Conservation (phyloP, 805 yeast genomes). For the Millerozyma miso region DNA sequence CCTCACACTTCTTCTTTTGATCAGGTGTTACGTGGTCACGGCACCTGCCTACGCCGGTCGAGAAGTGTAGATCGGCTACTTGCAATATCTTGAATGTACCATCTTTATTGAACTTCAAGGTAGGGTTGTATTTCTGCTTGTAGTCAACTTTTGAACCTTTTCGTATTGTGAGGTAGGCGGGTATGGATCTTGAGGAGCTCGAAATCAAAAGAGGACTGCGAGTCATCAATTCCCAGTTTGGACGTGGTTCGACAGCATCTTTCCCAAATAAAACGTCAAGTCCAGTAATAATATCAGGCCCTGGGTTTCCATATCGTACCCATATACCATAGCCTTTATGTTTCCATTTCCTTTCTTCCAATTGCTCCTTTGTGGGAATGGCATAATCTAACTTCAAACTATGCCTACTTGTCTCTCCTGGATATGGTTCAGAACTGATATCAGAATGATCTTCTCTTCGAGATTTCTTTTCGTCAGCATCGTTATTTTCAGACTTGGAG, state of each 20-base stretch:
- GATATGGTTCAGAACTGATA: not conserved
- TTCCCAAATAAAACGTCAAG: constrained; percentile 69
- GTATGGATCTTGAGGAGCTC: constrained; percentile 14
- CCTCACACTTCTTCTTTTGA: constrained; percentile 53
- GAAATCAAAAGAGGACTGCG: constrained; percentile 18
- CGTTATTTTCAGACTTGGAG: not conserved
- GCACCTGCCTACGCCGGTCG: constrained; percentile 81
- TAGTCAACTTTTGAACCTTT: constrained; percentile 31
- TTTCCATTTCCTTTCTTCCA: constrained; percentile 44
- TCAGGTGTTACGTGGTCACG: constrained; percentile 63
- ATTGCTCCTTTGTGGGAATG: constrained; percentile 34
- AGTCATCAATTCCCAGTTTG: constrained; percentile 52
- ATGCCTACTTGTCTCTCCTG: constrained; percentile 12
- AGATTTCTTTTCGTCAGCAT: constrained; percentile 3
- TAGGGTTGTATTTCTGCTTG: constrained; percentile 20
- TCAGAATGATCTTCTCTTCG: not conserved
- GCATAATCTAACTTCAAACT: constrained; percentile 13
- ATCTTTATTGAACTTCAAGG: constrained; percentile 32
- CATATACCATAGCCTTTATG: constrained; percentile 50
- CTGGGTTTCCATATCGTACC: constrained; percentile 47
- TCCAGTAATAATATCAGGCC: constrained; percentile 44
- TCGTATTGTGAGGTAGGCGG: constrained; percentile 29
- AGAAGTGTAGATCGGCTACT: constrained; percentile 85
- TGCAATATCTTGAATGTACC: constrained; percentile 76
- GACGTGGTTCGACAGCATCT: constrained; percentile 74